phyloP scores from a whole-genome alignment of 176 grass and related monocot genomes.

The Urochloa ruziziensis region DNA sequence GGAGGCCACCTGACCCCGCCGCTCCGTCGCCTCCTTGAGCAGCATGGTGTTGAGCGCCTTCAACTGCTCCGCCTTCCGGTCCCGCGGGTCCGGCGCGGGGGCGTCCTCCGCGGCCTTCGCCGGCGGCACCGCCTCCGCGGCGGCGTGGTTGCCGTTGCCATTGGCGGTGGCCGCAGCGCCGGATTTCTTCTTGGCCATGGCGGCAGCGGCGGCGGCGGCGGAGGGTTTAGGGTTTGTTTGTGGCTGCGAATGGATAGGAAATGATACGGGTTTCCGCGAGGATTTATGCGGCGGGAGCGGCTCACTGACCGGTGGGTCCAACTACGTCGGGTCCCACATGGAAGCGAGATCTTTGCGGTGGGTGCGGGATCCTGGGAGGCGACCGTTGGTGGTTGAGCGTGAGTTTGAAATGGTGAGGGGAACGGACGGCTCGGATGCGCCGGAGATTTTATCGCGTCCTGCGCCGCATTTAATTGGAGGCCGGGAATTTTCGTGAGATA shows the following conservation, averaged over 20 bases:
- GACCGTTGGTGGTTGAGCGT: slow-evolving; percentile 35
- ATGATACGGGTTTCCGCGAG: not conserved
- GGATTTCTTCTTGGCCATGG: slow-evolving; percentile 73
- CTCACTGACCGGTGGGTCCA: not conserved
- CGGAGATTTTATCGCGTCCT: not conserved
- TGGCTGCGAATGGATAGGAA: slow-evolving; percentile 21
- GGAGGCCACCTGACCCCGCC: slow-evolving; percentile 41
- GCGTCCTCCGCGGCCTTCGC: not conserved
- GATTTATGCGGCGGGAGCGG: not conserved
- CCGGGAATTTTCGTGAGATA: not conserved
- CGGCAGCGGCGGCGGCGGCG: not conserved
- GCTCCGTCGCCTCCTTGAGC: slow-evolving; percentile 60
- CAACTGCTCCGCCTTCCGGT: slow-evolving; percentile 46
- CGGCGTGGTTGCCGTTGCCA: not conserved
- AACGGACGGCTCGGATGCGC: slow-evolving; percentile 30
- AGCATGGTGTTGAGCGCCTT: slow-evolving; percentile 67
- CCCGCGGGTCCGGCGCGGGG: not conserved
- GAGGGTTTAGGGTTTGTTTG: slow-evolving; percentile 34
- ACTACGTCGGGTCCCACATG: not conserved
- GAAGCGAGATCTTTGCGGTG: not conserved
- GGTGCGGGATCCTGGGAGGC: not conserved
- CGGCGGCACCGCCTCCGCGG: not conserved
- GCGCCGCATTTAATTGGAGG: not conserved
- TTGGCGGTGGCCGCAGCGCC: not conserved
- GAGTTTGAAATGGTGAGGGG: slow-evolving; percentile 26